Conservation (phyloP, 148 eudicot genomes). For the Bassia scoparia region DNA sequence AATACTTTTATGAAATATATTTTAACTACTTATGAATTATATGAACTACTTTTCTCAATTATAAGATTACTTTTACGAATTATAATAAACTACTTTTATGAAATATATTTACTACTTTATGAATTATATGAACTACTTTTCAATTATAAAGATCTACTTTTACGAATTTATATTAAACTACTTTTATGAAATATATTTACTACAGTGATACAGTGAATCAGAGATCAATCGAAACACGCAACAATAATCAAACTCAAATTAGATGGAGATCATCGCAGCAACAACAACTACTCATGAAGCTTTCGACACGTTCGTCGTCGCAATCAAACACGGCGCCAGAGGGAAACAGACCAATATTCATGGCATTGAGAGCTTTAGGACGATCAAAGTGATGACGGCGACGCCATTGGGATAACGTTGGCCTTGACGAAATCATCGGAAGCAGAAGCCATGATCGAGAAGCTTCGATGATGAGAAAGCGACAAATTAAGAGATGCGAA, state of each 20-base stretch:
- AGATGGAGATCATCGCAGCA: constrained; percentile 58
- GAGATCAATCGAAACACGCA: constrained; percentile 17
- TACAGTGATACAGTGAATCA: constrained; percentile 11
- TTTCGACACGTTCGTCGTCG: constrained; percentile 53
- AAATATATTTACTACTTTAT: too few species aligned
- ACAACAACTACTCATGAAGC: constrained; percentile 53
- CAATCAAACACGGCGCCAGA: constrained; percentile 20
- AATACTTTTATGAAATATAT: too few species aligned
- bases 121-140: too few species aligned
- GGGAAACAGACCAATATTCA: constrained; percentile 64
- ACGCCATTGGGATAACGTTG: constrained; percentile 69
- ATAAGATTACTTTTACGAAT: too few species aligned
- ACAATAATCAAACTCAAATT: constrained; percentile 17
- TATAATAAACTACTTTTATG: too few species aligned
- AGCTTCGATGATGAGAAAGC: constrained; percentile 32
- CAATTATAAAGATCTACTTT: too few species aligned
- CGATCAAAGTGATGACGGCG: constrained; percentile 90
- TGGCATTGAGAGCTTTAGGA: constrained; percentile 96
- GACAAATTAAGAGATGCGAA: constrained; percentile 11
- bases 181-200: too few species aligned
- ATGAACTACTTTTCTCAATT: too few species aligned
- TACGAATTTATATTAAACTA: too few species aligned
- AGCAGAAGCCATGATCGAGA: constrained; percentile 51
- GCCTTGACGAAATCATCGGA: constrained; percentile 71
- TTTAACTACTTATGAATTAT: too few species aligned